A percentile compares a stretch with the other conserved stretches of the same genome.
Conservation (phyloP, 208 protist species). For the Zelonia costaricensis region DNA sequence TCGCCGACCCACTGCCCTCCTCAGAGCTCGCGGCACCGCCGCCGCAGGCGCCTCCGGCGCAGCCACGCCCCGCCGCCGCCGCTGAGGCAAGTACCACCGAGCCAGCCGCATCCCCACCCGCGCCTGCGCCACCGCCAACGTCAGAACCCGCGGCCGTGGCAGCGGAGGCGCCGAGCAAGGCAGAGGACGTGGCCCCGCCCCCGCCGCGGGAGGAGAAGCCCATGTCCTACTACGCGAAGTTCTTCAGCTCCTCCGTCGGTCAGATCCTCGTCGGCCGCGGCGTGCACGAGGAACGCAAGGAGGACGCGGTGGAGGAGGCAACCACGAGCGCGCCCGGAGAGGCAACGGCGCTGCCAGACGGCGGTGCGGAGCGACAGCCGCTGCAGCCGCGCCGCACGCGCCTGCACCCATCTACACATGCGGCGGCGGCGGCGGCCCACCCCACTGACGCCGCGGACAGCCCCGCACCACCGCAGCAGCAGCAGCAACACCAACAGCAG, state of each 20-base stretch:
- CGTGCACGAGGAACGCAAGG: constrained; percentile 6
- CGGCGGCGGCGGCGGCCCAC: constrained; percentile 1
- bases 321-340: not conserved
- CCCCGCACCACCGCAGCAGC: not conserved
- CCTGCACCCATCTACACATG: constrained; percentile 22
- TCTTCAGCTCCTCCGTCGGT: constrained; percentile 61
- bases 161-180: not conserved
- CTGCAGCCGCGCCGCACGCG: constrained; percentile 42
- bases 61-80: not conserved
- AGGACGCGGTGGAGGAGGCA: constrained; percentile 3
- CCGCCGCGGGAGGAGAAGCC: constrained; percentile 19
- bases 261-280: constrained; percentile 42
- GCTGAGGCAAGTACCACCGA: not conserved
- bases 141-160: not conserved
- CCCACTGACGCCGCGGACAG: constrained; percentile 5
- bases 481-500: not conserved
- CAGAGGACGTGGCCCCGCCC: not conserved
- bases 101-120: constrained; percentile 5
- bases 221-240: constrained; percentile 67
- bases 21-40: not conserved
- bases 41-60: not conserved
- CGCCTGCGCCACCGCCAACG: not conserved
- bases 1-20: not conserved
- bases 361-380: too few species aligned
- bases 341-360: not conserved